phyloP scores from a whole-genome alignment of 2,329 filamentous ascomycete species.

The Chaetomiaceae sp. region DNA sequence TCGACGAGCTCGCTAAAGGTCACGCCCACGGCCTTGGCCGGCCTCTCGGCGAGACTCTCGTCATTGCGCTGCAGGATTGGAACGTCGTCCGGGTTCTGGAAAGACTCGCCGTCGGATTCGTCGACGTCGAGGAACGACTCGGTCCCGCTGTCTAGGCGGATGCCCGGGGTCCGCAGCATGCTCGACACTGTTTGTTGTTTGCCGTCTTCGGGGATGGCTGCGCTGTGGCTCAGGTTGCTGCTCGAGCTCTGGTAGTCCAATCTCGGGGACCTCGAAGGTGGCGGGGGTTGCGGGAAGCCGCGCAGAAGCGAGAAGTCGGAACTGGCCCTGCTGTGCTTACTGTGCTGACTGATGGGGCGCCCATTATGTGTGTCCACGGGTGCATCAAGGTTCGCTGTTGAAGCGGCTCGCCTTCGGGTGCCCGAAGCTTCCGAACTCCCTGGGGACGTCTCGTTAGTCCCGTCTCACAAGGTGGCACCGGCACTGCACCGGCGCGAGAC shows the following conservation, averaged over 20 bases:
- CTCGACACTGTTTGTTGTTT: constrained; percentile 43
- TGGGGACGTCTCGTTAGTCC: constrained; percentile 21
- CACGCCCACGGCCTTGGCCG: constrained; percentile 49
- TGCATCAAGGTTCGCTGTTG: constrained; percentile 57
- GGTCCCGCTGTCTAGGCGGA: constrained; percentile 46
- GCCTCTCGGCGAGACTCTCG: constrained; percentile 54
- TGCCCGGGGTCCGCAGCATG: constrained; percentile 49
- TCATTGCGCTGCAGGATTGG: constrained; percentile 64
- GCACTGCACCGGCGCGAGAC: neutral
- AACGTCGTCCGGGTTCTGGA: constrained; percentile 62
- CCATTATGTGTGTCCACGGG: constrained; percentile 45
- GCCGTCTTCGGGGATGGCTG: constrained; percentile 44
- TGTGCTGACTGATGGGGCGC: constrained; percentile 56
- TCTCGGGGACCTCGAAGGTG: constrained; percentile 45
- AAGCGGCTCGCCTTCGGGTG: constrained; percentile 54
- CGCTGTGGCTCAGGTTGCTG: constrained; percentile 29
- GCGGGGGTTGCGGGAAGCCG: constrained; percentile 47
- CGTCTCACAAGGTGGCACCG: constrained; percentile 5
- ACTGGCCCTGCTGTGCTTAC: constrained; percentile 65
- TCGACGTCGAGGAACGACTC: constrained; percentile 63
- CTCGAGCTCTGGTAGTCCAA: constrained; percentile 40
- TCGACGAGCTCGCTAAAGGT: constrained; percentile 74
- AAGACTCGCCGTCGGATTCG: constrained; percentile 65
- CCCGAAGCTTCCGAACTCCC: constrained; percentile 42
- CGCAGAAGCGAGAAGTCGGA: constrained; percentile 63